Base-by-base conservation (phyloP, 305 asterid species). In the Fraxinus ornus region DNA sequence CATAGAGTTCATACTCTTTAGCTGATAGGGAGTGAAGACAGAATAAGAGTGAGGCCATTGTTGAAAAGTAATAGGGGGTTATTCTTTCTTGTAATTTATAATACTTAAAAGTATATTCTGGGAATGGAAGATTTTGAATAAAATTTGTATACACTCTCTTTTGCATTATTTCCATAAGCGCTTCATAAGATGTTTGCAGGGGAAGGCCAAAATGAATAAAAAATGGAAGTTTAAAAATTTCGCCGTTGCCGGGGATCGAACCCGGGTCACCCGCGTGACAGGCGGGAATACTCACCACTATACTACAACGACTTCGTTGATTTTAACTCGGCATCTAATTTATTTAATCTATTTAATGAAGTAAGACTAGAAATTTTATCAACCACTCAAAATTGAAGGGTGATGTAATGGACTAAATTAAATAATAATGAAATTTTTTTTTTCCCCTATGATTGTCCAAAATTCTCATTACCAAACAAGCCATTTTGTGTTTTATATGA, bases 201-300 rank as follows among this genome's bases (percentile, higher is more conserved):
- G 24, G 10, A 55, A n/a, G 24, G 9, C 24, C 24, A 57, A 19
- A 57, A 57, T 57, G 0, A 52, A 52, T 3, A 52, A 52, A 52
- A 52, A 52, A 5, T n/a, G 8, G 9, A 17, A 4, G 3, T 17
- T 4, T 0, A n/a, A n/a, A 55, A 55, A 55, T 3, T 15, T 17
- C 28, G 68, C 68, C 68, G 68, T 57, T 57, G 68, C 68, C 66
- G 68, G 68, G 68, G 68, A 57, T 57, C 68, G 68, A 57, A 57
- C 68, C 28, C 68, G 68, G 68, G 68, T 57, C 68, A 57, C 68
- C 68, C 68, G 68, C 68, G 68, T 57, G 68, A 57, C 68, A 57
- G 68, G 68, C 68, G 68, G 68, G 68, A 1, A 57, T 57, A 57
- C 28, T 57, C 28, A 57, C 68, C 68, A 57, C 68, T 57, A 57